Percentiles rank a stretch among this genome's conserved stretches.
These are phyloP conservation scores for Rhynchospora breviuscula DNA, from an alignment of 176 grass and related monocot species.

Conservation along the genomic window DNA sequence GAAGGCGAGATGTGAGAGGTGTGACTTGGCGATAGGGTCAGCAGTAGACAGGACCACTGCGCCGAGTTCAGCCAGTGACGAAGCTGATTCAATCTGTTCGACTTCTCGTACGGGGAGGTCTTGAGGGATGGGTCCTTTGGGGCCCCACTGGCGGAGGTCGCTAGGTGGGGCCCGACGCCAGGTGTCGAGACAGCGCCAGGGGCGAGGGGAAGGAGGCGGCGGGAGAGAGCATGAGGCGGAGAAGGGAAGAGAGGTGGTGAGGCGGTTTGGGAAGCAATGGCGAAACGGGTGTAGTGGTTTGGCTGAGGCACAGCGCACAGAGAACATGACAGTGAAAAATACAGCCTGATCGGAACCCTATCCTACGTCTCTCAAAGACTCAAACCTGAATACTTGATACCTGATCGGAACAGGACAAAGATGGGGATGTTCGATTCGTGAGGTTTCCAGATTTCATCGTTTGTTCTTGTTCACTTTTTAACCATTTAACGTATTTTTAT, in stretches of 20 bases:
- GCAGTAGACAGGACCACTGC: conserved; percentile 61
- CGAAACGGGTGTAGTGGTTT: conserved; percentile 30
- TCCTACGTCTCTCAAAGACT: too few species aligned
- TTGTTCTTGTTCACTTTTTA: too few species aligned
- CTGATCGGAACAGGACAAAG: too few species aligned
- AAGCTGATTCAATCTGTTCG: not conserved
- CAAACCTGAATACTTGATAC: too few species aligned
- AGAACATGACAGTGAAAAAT: not conserved
- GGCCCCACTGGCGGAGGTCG: conserved; percentile 64
- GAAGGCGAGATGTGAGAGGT: conserved; percentile 75
- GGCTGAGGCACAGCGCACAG: not conserved
- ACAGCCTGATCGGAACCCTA: conserved; percentile 13
- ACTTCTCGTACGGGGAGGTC: not conserved
- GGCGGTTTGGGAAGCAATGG: not conserved
- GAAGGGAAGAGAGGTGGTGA: not conserved
- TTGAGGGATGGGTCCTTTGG: conserved; percentile 36
- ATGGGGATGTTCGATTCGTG: too few species aligned
- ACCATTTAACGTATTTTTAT: too few species aligned
- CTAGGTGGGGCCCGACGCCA: conserved; percentile 52
- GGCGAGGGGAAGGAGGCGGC: conserved; percentile 27
- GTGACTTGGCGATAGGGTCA: conserved; percentile 57
- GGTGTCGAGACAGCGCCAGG: conserved; percentile 61
- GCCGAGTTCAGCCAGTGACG: conserved; percentile 61
- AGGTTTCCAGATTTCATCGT: too few species aligned
- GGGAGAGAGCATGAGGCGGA: conserved; percentile 8